These are phyloP conservation scores for Arctium minus DNA, from an alignment of 129 eudicot genomes.

Conservation along the genomic window DNA sequence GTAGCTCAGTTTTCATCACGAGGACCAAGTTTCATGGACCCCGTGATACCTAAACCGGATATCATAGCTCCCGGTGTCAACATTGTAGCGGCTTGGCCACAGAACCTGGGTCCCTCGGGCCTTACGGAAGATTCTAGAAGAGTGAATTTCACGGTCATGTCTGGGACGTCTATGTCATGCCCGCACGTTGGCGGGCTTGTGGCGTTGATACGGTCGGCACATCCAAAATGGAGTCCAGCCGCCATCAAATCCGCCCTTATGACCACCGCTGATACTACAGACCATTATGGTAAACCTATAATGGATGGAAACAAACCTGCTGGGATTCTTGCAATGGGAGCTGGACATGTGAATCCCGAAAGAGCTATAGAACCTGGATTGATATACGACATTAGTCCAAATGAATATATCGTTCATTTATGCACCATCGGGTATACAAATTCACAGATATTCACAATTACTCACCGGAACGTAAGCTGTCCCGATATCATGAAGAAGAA, in stretches of 20 bases:
- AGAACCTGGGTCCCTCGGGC: slow-evolving; percentile 79
- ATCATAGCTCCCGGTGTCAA: slow-evolving; percentile 95
- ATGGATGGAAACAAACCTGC: slow-evolving; percentile 83
- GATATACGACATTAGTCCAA: slow-evolving; percentile 68
- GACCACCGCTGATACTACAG: slow-evolving; percentile 65
- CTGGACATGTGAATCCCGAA: slow-evolving; percentile 85
- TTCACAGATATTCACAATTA: slow-evolving; percentile 68
- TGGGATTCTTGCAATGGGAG: slow-evolving; percentile 58
- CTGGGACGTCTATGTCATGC: slow-evolving; percentile 97
- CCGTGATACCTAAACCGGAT: slow-evolving; percentile 87
- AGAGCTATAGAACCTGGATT: slow-evolving; percentile 82
- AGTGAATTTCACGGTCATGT: slow-evolving; percentile 83
- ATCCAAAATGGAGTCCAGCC: slow-evolving; percentile 91
- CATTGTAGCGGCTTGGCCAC: slow-evolving; percentile 97
- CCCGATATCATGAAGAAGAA: slow-evolving; percentile 46
- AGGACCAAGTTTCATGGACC: slow-evolving; percentile 78
- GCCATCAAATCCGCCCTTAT: slow-evolving; percentile 83
- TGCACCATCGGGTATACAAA: slow-evolving; percentile 57
- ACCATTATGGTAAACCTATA: slow-evolving; percentile 70
- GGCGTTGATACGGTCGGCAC: slow-evolving; percentile 75
- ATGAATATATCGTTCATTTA: slow-evolving; percentile 70
- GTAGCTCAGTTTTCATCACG: slow-evolving; percentile 97
- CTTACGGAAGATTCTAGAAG: slow-evolving; percentile 84
- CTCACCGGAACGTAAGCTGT: slow-evolving; percentile 85
- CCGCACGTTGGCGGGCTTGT: slow-evolving; percentile 93